Evolutionary conservation across 495 filamentous ascomycete genomes (phyloP).

Genomic region (Penicillium malachiteum): DNA sequence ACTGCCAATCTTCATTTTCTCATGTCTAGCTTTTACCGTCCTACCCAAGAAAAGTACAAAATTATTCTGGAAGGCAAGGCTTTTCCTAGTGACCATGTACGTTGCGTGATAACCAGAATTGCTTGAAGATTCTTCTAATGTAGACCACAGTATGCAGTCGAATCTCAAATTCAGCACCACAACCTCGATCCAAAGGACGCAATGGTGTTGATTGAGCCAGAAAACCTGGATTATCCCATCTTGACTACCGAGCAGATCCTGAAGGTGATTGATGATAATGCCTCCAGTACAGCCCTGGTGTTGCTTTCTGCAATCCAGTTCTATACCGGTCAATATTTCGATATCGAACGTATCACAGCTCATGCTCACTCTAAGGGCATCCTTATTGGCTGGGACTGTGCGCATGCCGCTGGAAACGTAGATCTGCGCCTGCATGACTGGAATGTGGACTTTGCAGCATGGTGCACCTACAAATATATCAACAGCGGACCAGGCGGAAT

Average conservation of each 20-base stretch:
- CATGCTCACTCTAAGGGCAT: conserved; percentile 75
- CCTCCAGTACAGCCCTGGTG: conserved; percentile 71
- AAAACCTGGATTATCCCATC: conserved; percentile 45
- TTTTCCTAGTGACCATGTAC: conserved; percentile 89
- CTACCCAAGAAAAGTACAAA: conserved; percentile 72
- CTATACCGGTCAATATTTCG: conserved; percentile 89
- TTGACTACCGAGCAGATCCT: conserved; percentile 74
- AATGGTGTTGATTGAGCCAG: conserved; percentile 75
- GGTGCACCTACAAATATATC: conserved; percentile 98
- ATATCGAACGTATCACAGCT: conserved; percentile 80
- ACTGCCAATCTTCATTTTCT: conserved; percentile 90
- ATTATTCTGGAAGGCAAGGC: conserved; percentile 93
- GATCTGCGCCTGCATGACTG: conserved; percentile 80
- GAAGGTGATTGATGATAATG: conserved; percentile 72
- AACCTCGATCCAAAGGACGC: conserved; percentile 63
- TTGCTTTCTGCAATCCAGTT: conserved; percentile 91
- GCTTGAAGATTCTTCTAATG: neutral
- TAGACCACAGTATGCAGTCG: conserved; percentile 72
- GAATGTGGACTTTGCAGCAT: conserved; percentile 94
- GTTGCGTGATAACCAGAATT: conserved; percentile 6
- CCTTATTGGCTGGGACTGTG: conserved; percentile 89
- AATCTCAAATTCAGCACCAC: conserved; percentile 84
- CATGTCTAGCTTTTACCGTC: conserved; percentile 89
- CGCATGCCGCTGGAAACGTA: conserved; percentile 92
- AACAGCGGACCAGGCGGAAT: conserved; percentile 89